Percentiles rank a stretch among this genome's conserved stretches.
Conservation (phyloP, 2,329 filamentous ascomycete genomes). For the Monosporascus sp. region DNA sequence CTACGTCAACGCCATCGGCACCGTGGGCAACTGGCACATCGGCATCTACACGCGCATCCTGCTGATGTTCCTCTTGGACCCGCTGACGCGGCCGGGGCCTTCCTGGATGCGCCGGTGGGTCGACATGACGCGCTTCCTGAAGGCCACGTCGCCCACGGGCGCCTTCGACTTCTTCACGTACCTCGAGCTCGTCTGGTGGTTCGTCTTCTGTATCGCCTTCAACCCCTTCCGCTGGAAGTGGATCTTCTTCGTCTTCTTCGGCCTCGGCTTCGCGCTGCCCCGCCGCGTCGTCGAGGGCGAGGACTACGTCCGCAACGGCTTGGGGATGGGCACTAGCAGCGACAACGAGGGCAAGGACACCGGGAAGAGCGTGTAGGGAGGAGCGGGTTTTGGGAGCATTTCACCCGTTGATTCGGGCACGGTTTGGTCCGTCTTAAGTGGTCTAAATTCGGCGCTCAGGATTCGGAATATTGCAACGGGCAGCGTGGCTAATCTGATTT, state of each 20-base stretch:
- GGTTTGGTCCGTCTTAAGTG: too few relatives aligned
- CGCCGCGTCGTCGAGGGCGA: slow-evolving; percentile 63
- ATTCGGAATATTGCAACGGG: too few relatives aligned
- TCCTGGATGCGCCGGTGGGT: slow-evolving; percentile 84
- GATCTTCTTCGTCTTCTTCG: slow-evolving; percentile 77
- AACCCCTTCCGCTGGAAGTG: slow-evolving; percentile 92
- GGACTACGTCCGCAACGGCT: slow-evolving; percentile 51
- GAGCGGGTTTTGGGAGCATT: not conserved
- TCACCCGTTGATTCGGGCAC: too few relatives aligned
- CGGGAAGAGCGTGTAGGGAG: slow-evolving; percentile 27
- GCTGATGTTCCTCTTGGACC: slow-evolving; percentile 81
- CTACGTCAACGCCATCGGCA: slow-evolving; percentile 74
- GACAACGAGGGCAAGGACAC: slow-evolving; percentile 23
- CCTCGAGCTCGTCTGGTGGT: slow-evolving; percentile 80
- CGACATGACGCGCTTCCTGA: slow-evolving; percentile 72
- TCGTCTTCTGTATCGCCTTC: slow-evolving; percentile 68
- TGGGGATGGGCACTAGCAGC: slow-evolving; percentile 34
- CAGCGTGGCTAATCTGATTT: too few relatives aligned
- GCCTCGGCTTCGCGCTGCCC: slow-evolving; percentile 63
- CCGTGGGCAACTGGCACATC: slow-evolving; percentile 83
- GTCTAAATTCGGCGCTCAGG: too few relatives aligned
- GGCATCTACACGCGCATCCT: slow-evolving; percentile 84
- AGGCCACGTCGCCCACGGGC: slow-evolving; percentile 62
- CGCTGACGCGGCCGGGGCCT: slow-evolving; percentile 64
- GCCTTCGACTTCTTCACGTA: slow-evolving; percentile 92